These are phyloP conservation scores for Pseudogymnoascus pannorum DNA, from an alignment of 2,329 filamentous ascomycete genomes.

Conservation along the genomic window DNA sequence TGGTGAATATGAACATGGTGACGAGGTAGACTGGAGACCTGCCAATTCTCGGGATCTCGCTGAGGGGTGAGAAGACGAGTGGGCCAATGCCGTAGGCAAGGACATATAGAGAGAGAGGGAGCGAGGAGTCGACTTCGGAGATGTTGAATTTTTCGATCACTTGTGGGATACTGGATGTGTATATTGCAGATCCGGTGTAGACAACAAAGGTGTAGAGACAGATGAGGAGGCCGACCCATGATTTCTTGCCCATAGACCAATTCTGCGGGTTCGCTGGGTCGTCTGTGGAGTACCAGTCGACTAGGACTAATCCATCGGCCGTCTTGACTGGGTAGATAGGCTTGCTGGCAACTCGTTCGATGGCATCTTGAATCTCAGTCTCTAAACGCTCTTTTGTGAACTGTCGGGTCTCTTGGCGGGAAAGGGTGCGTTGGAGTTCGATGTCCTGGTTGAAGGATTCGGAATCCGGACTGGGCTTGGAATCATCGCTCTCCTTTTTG, in stretches of 20 bases:
- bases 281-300: constrained; percentile 49
- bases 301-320: constrained; percentile 43
- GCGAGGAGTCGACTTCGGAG: constrained; percentile 41
- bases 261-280: constrained; percentile 50
- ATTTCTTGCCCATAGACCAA: constrained; percentile 40
- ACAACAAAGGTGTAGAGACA: constrained; percentile 54
- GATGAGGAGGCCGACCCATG: constrained; percentile 37
- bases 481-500: constrained; percentile 15
- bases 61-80: constrained; percentile 57
- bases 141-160: constrained; percentile 48
- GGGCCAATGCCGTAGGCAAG: constrained; percentile 58
- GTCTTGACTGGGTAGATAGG: constrained; percentile 42
- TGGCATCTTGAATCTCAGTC: constrained; percentile 31
- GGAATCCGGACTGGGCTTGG: constrained; percentile 16
- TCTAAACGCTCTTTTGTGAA: constrained; percentile 33
- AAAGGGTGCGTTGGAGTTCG: constrained; percentile 18
- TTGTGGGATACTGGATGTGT: constrained; percentile 38
- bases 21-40: constrained; percentile 61
- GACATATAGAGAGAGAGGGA: constrained; percentile 57
- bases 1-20: constrained; percentile 61
- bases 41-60: constrained; percentile 59
- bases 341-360: constrained; percentile 34
- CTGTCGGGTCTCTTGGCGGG: constrained; percentile 23
- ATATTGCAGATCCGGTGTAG: constrained; percentile 44
- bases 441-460: constrained; percentile 16